Evolutionary conservation across 2,329 filamentous ascomycete species (phyloP).

Genomic region (Diaporthe helianthi): DNA sequence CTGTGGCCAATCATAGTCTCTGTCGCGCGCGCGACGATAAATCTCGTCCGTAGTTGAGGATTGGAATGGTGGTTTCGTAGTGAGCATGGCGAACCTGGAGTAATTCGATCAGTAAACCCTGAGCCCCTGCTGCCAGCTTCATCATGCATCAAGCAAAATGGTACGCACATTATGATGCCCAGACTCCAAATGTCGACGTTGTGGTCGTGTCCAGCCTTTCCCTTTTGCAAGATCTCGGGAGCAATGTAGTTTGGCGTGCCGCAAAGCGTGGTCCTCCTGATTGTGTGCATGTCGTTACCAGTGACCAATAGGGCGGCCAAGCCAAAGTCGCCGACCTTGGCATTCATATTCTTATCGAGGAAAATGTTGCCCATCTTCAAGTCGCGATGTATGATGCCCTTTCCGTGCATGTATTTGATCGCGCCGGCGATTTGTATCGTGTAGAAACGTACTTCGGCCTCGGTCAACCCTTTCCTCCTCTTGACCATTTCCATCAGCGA

Average conservation of each 20-base stretch:
- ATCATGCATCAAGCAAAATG: neutral
- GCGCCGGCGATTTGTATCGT: constrained; percentile 94
- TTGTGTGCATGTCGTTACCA: constrained; percentile 85
- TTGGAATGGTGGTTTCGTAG: constrained; percentile 95
- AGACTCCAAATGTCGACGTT: constrained; percentile 99
- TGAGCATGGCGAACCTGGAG: constrained; percentile 88
- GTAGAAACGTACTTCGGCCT: constrained; percentile 93
- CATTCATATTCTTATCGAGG: constrained; percentile 91
- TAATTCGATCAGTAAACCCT: constrained; percentile 39
- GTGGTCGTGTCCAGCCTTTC: constrained; percentile 92
- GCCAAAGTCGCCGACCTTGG: constrained; percentile 97
- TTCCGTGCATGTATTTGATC: constrained; percentile 96
- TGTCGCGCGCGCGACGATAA: constrained; percentile 72
- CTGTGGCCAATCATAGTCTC: constrained; percentile 82
- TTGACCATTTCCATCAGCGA: constrained; percentile 98
- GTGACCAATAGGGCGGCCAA: constrained; percentile 90
- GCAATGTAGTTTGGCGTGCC: constrained; percentile 99
- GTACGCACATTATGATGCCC: constrained; percentile 87
- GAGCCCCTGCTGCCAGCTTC: neutral
- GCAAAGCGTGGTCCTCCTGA: constrained; percentile 89
- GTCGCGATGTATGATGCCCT: constrained; percentile 95
- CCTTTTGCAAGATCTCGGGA: constrained; percentile 93
- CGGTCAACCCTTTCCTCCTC: constrained; percentile 85
- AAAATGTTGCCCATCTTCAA: constrained; percentile 99
- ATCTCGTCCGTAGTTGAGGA: constrained; percentile 88